A percentile compares a stretch with the other conserved stretches of the same genome.
Conservation (phyloP, 2,329 filamentous ascomycete species). For the Aulographum hederae region DNA sequence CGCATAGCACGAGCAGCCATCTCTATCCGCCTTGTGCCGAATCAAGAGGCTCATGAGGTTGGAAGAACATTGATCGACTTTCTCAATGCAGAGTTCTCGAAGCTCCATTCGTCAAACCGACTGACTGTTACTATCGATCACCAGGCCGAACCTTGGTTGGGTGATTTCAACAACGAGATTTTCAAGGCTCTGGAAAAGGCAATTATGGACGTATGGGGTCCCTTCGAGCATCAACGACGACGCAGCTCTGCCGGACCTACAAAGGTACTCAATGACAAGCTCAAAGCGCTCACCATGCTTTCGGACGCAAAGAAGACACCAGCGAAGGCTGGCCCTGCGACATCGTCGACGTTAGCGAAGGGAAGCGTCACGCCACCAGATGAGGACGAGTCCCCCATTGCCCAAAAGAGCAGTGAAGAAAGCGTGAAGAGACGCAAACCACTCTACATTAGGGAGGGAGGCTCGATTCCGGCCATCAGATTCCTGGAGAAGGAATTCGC, state of each 20-base stretch:
- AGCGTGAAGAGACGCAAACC: conserved; percentile 33
- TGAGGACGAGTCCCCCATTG: conserved; percentile 6
- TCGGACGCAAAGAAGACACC: not conserved
- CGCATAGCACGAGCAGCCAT: conserved; percentile 75
- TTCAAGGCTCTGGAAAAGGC: conserved; percentile 78
- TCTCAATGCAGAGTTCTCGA: conserved; percentile 50
- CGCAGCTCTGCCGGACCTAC: conserved; percentile 8
- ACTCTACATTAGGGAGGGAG: conserved; percentile 87
- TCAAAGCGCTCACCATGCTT: not conserved
- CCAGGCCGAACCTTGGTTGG: conserved; percentile 88
- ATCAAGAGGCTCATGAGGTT: conserved; percentile 71
- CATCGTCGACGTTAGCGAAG: conserved; percentile 32
- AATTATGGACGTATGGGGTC: conserved; percentile 69
- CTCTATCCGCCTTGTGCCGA: conserved; percentile 81
- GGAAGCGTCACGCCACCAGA: conserved; percentile 17
- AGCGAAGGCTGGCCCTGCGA: conserved; percentile 26
- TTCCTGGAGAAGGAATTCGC: conserved; percentile 89
- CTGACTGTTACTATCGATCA: conserved; percentile 77
- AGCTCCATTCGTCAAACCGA: conserved; percentile 62
- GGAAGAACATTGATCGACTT: conserved; percentile 48
- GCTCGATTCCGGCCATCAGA: conserved; percentile 82
- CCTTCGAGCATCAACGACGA: conserved; percentile 19
- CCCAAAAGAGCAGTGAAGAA: not conserved
- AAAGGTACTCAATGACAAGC: conserved; percentile 3
- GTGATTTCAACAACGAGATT: conserved; percentile 76